Conservation (phyloP, 768 basidiomycete species). For the Exsudoporus frostii region DNA sequence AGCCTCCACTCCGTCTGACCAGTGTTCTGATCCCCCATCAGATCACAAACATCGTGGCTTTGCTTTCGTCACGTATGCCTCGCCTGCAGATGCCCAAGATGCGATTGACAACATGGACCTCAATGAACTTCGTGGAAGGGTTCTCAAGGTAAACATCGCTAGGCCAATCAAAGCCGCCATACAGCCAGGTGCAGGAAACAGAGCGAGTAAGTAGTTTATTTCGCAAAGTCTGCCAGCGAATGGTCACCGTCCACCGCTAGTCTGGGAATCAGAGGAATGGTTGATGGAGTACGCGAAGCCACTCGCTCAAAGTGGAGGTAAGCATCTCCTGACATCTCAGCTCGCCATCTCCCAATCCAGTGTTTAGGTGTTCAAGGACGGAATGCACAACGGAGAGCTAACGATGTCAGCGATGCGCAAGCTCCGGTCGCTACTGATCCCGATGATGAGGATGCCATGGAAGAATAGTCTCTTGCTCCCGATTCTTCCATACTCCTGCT, state of each 20-base stretch:
- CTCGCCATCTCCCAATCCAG: conserved; percentile 1
- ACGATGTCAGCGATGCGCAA: conserved; percentile 18
- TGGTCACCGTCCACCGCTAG: conserved; percentile 37
- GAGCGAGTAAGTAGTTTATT: conserved; percentile 57
- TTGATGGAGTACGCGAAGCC: conserved; percentile 78
- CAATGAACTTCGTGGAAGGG: conserved; percentile 78
- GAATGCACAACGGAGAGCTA: conserved; percentile 30
- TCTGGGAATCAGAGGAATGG: conserved; percentile 98
- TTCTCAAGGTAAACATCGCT: conserved; percentile 82
- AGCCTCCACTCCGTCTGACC: conserved; percentile 1
- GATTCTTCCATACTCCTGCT: not conserved
- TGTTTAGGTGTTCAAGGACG: conserved; percentile 54
- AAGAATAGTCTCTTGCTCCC: conserved; percentile 45
- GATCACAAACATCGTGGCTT: conserved; percentile 89
- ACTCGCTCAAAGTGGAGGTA: conserved; percentile 70
- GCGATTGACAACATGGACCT: conserved; percentile 99
- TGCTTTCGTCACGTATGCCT: conserved; percentile 86
- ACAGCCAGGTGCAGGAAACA: conserved; percentile 62
- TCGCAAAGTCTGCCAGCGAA: not conserved
- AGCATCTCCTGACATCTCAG: conserved; percentile 13
- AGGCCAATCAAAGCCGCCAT: conserved; percentile 72
- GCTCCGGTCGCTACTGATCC: conserved; percentile 29
- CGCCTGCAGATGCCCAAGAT: conserved; percentile 83
- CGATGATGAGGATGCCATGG: conserved; percentile 57
- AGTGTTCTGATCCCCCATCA: conserved; percentile 22